Evolutionary conservation across 176 grass and related monocot species (phyloP).

Genomic region (Oryza coarctata): DNA sequence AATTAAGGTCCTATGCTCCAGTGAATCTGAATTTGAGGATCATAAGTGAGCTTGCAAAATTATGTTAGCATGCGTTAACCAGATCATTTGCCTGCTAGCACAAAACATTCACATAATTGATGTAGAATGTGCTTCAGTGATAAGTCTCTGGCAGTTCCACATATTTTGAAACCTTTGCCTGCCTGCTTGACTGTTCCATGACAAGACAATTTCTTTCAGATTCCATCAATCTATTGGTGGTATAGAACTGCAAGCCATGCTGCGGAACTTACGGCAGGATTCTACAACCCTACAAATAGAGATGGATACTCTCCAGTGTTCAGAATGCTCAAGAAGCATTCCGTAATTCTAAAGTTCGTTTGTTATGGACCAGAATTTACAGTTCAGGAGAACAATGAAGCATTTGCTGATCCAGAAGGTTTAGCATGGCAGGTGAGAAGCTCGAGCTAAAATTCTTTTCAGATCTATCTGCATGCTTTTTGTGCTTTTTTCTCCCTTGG

Average conservation of each 20-base stretch:
- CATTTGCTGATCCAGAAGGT: conserved; percentile 61
- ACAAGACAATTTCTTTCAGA: conserved; percentile 45
- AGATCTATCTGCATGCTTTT: not conserved
- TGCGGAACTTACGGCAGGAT: conserved; percentile 89
- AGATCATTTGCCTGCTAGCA: not conserved
- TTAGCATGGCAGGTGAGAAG: conserved; percentile 80
- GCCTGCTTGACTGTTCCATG: conserved; percentile 9
- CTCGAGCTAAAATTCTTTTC: not conserved
- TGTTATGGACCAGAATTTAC: conserved; percentile 47
- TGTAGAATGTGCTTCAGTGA: not conserved
- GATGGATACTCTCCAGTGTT: conserved; percentile 84
- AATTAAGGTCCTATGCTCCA: not conserved
- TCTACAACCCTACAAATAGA: conserved; percentile 82
- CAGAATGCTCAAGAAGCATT: conserved; percentile 77
- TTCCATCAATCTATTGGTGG: conserved; percentile 86
- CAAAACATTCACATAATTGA: not conserved
- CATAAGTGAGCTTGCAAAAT: not conserved
- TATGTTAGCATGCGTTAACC: conserved; percentile 9
- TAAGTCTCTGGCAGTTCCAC: conserved; percentile 18
- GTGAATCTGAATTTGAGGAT: not conserved
- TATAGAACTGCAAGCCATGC: conserved; percentile 84
- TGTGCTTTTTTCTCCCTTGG: not conserved
- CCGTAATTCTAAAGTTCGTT: conserved; percentile 63
- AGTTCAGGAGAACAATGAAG: conserved; percentile 51
- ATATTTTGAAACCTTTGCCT: not conserved